Conservation (phyloP, 2,329 filamentous ascomycete species). For the Botrytis paeoniae region DNA sequence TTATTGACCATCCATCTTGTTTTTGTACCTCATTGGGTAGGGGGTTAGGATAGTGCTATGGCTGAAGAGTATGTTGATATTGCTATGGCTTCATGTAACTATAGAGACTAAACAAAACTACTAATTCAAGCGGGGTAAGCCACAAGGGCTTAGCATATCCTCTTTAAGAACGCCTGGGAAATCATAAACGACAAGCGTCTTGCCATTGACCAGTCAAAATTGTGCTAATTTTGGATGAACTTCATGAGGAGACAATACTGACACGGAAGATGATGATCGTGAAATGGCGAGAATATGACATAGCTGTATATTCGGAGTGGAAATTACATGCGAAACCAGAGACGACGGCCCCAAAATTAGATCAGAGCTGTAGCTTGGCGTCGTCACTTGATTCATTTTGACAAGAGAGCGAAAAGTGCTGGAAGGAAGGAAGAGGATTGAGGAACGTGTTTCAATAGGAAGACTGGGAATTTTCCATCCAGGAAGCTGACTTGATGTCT, state of each 20-base stretch:
- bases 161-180: neutral
- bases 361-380: neutral
- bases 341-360: neutral
- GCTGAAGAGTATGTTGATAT: neutral
- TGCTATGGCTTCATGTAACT: neutral
- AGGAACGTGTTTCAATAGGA: neutral
- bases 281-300: neutral
- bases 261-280: neutral
- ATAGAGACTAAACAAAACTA: neutral
- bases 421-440: neutral
- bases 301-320: neutral
- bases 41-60: no score
- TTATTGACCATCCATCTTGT: neutral
- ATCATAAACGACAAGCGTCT: neutral
- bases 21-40: neutral
- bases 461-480: neutral
- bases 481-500: neutral
- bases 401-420: neutral
- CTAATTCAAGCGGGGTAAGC: neutral
- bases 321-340: neutral
- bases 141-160: neutral
- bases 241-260: no score
- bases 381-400: neutral
- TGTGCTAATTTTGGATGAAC: neutral
- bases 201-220: neutral